Base-by-base conservation (phyloP, 1,284 basidiomycete genomes). In the Dichomitus squalens region DNA sequence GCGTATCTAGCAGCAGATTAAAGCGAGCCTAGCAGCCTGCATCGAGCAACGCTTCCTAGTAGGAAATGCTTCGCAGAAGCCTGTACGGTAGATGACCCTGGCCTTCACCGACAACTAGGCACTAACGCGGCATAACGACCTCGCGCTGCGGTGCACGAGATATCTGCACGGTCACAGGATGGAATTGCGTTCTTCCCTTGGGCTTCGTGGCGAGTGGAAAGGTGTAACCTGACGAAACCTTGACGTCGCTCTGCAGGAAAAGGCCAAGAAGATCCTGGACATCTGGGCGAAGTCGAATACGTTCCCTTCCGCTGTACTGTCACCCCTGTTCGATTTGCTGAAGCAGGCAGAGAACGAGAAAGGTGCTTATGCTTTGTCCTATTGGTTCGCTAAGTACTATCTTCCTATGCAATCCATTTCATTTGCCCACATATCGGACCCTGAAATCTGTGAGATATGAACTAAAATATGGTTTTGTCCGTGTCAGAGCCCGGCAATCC, bases 231-330 rank as follows among this genome's bases (percentile, higher is more conserved):
- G 68, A 77, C 75, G 34, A 48, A 7, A 68, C 66, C 55, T 52
- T 57, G 64, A 55, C 67, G 58, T 59, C 59, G 70, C 52, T 63
- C 69, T 68, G 73, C 80, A 97, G 95, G 95, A 96, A 79, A 97
- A 97, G 77, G 84, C 91, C 50, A 89, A 90, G 80, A 97, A 96
- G 77, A 87, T 97, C 69, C 83, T 95, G 75, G 95, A 96, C 75
- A 96, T 97, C 68, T 97, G 95, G 95, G 83, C 82, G 69, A 95
- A 94, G 75, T 85, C 86, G 60, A 84, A 79, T 74, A 95, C 95
- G 47, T 97, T 97, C 76, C 87, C 92, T 57, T 70, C 86, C 64
- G 70, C 79, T 64, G 82, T 90, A 65, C 76, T 93, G 68, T 76
- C 83, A 60, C 86, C 83, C 66, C 77, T 93, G 72, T 76, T 78